Conservation (phyloP, 306 rosid species). For the Malus sylvestris region DNA sequence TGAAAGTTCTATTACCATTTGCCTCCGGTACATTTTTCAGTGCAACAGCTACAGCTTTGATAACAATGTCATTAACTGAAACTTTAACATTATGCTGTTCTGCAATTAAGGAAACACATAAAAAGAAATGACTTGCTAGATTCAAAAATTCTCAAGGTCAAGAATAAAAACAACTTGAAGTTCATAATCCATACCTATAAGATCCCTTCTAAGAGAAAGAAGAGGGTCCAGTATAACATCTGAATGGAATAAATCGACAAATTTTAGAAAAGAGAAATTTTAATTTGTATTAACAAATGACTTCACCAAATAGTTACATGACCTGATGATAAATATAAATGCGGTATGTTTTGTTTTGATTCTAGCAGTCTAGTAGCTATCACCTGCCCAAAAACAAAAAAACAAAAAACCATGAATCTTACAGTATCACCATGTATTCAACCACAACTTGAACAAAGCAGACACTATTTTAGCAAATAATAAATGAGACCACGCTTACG, state of each 20-base stretch:
- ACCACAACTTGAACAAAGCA: neutral
- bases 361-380: conserved; percentile 88
- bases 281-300: conserved; percentile 8
- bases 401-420: conserved; percentile 8
- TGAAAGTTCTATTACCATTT: conserved; percentile 51
- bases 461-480: neutral
- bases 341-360: conserved; percentile 86
- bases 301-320: conserved; percentile 11
- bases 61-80: conserved; percentile 92
- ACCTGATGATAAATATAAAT: conserved; percentile 89
- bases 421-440: neutral
- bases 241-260: conserved; percentile 29
- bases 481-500: neutral
- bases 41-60: conserved; percentile 92
- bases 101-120: conserved; percentile 32
- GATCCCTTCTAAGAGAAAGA: conserved; percentile 84
- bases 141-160: conserved; percentile 2
- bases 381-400: conserved; percentile 34
- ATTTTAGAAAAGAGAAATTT: conserved; percentile 6
- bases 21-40: conserved; percentile 86
- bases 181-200: conserved; percentile 54
- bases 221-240: conserved; percentile 88
- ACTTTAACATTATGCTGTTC: conserved; percentile 87
- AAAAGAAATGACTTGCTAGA: conserved; percentile 20
- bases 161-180: conserved; percentile 9